phyloP scores from a whole-genome alignment of 306 rosid genomes.

The Cajanus cajan region DNA sequence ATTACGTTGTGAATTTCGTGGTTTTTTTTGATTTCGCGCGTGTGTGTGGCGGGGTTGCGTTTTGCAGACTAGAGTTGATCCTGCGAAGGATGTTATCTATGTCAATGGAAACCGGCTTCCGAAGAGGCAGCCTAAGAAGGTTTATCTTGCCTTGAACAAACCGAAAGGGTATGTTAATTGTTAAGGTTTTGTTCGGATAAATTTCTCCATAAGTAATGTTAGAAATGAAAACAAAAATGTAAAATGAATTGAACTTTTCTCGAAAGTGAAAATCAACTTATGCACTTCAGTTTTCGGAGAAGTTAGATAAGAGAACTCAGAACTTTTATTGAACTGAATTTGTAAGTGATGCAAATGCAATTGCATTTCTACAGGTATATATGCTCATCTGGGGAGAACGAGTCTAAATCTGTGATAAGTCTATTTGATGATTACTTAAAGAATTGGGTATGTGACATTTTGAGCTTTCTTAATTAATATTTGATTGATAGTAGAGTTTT shows the following conservation, averaged over 20 bases:
- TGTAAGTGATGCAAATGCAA: conserved; percentile 21
- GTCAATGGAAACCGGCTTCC: conserved; percentile 94
- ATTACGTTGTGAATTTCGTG: not conserved
- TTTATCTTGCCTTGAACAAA: conserved; percentile 91
- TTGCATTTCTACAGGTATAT: conserved; percentile 60
- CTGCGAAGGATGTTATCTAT: conserved; percentile 78
- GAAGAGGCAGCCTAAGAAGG: conserved; percentile 81
- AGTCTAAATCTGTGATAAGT: conserved; percentile 64
- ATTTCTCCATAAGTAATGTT: not conserved
- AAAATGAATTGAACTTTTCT: not conserved
- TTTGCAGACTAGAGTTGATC: conserved; percentile 84
- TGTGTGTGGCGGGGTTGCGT: not conserved
- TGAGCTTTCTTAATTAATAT: not conserved
- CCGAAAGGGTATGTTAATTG: conserved; percentile 79
- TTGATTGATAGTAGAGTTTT: not conserved
- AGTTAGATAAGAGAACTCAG: not conserved
- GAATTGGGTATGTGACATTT: conserved; percentile 65
- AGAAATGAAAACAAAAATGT: not conserved
- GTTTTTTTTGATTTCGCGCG: not conserved
- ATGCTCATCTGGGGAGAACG: conserved; percentile 81
- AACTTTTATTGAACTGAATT: not conserved
- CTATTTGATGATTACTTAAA: conserved; percentile 72
- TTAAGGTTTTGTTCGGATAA: not conserved
- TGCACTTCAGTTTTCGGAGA: not conserved
- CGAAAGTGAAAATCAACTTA: not conserved